phyloP scores from a whole-genome alignment of 352 stramenopile species.

The Phytophthora pluvialis region DNA sequence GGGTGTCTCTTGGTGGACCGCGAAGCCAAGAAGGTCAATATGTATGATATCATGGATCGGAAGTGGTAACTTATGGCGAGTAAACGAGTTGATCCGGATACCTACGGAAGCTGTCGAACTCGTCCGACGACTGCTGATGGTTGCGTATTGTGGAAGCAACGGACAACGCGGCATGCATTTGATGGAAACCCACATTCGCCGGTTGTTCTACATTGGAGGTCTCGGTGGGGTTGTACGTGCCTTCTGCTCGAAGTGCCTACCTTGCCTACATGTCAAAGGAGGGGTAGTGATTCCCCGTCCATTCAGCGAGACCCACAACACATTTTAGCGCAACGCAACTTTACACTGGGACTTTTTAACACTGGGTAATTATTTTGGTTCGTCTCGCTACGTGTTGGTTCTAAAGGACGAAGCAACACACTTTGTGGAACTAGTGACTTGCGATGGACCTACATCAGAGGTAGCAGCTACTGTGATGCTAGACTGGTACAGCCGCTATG shows the following conservation, averaged over 20 bases:
- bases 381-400: constrained; percentile 13
- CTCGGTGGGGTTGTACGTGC: not conserved
- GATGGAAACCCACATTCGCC: constrained; percentile 13
- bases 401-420: constrained; percentile 21
- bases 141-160: constrained; percentile 11
- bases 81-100: constrained; percentile 13
- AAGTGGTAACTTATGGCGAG: constrained; percentile 1
- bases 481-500: constrained; percentile 8
- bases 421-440: constrained; percentile 8
- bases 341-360: constrained; percentile 20
- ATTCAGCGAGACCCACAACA: constrained; percentile 20
- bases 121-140: not conserved
- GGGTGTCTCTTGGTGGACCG: no score
- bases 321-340: constrained; percentile 10
- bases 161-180: constrained; percentile 14
- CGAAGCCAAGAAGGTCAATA: no score
- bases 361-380: constrained; percentile 9
- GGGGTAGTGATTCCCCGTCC: constrained; percentile 8
- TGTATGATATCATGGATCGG: no score
- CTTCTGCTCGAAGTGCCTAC: constrained; percentile 20
- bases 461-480: constrained; percentile 3
- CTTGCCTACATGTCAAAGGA: constrained; percentile 24
- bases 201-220: constrained; percentile 16
- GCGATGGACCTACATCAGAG: constrained; percentile 1
- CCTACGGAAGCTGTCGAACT: not conserved